These are phyloP conservation scores for Umbilicus rupestris DNA, from an alignment of 164 flowering plant genomes.

Conservation along the genomic window DNA sequence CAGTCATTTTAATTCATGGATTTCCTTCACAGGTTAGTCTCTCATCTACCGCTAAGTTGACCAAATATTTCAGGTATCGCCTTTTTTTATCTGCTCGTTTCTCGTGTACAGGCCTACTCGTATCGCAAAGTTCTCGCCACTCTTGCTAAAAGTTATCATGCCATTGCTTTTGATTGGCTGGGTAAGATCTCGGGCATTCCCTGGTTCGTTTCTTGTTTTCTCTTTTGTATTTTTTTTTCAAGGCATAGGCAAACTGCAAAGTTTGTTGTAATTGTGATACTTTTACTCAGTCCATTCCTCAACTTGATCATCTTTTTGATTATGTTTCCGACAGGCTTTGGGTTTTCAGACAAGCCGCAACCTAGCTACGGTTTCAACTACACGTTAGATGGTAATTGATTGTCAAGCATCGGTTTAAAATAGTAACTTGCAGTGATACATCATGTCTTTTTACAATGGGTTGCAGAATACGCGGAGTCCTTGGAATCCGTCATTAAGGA, in stretches of 20 bases:
- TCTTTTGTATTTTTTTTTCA: no score
- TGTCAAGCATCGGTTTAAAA: not conserved
- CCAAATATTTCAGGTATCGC: not conserved
- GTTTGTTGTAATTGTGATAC: not conserved
- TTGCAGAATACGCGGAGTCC: slow-evolving; percentile 69
- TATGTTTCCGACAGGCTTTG: slow-evolving; percentile 26
- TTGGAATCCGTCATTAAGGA: slow-evolving; percentile 58
- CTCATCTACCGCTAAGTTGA: not conserved
- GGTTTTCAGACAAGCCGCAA: slow-evolving; percentile 97
- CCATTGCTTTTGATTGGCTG: slow-evolving; percentile 88
- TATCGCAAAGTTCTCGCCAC: slow-evolving; percentile 75
- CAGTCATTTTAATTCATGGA: slow-evolving; percentile 71
- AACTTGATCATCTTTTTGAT: not conserved
- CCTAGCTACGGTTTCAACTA: slow-evolving; percentile 90
- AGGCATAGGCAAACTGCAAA: no score
- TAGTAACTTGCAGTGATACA: not conserved
- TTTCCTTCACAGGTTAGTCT: slow-evolving; percentile 84
- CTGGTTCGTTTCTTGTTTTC: not conserved
- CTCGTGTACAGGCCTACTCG: slow-evolving; percentile 69
- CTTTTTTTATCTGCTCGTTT: not conserved
- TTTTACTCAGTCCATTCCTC: not conserved
- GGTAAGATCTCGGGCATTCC: no score
- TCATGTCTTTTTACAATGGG: not conserved
- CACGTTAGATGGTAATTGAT: slow-evolving; percentile 76
- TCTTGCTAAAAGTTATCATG: slow-evolving; percentile 63